Evolutionary conservation across 305 asterid species (phyloP).

Genomic region (Fraxinus dipetala): DNA sequence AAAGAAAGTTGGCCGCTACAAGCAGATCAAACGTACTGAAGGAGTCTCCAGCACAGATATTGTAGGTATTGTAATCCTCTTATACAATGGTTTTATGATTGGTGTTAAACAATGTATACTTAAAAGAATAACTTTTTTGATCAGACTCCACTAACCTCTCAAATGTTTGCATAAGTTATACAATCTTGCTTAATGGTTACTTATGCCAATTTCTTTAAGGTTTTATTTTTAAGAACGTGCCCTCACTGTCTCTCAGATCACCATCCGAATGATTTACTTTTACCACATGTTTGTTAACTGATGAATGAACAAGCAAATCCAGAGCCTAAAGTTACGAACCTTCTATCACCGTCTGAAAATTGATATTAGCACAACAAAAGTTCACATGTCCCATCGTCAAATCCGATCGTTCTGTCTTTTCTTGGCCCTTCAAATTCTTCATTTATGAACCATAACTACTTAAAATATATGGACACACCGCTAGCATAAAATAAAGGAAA

Average conservation of each 20-base stretch:
- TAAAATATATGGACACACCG: not conserved
- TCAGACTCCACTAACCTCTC: not conserved
- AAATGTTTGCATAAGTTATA: not conserved
- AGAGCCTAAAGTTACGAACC: not conserved
- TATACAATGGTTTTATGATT: conserved; percentile 18
- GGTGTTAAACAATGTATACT: not conserved
- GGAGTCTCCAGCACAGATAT: conserved; percentile 97
- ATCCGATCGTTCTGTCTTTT: not conserved
- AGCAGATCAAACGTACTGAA: conserved; percentile 94
- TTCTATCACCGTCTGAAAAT: not conserved
- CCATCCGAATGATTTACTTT: not conserved
- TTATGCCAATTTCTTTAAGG: not conserved
- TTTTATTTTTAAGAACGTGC: not conserved
- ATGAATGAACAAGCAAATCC: not conserved
- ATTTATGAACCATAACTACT: not conserved
- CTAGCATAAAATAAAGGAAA: not conserved
- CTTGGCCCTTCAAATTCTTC: not conserved
- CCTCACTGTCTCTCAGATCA: not conserved
- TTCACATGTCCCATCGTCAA: not conserved
- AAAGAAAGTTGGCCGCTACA: conserved; percentile 88
- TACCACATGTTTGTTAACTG: not conserved
- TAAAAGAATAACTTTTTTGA: not conserved
- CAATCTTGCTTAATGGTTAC: not conserved
- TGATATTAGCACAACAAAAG: not conserved
- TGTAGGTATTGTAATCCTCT: conserved; percentile 71